Conservation (phyloP, 331 rosid species). For the Erythrophleum ivorense region DNA sequence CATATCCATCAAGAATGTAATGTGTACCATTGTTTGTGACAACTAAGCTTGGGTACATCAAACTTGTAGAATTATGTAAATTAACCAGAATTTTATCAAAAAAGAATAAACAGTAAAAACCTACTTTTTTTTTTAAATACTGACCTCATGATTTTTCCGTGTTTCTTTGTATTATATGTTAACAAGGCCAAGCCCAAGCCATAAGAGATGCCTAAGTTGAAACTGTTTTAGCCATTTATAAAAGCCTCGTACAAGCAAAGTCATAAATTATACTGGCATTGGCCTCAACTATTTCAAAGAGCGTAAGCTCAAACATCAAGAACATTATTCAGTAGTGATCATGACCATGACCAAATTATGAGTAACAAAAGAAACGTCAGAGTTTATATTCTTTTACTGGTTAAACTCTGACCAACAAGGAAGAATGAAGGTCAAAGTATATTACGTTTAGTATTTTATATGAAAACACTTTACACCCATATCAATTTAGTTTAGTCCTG, state of each 20-base stretch:
- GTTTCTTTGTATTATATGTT: neutral
- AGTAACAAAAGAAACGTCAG: neutral
- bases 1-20: slow-evolving; percentile 21
- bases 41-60: neutral
- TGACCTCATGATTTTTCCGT: neutral
- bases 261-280: slow-evolving; percentile 7
- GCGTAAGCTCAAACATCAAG: neutral
- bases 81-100: slow-evolving; percentile 1
- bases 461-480: slow-evolving; percentile 10
- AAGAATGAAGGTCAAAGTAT: slow-evolving; percentile 3
- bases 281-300: neutral
- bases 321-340: slow-evolving; percentile 2
- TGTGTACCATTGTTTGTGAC: slow-evolving; percentile 12
- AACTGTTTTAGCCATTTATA: slow-evolving; percentile 19
- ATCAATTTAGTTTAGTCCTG: neutral
- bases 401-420: neutral
- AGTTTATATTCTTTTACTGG: neutral
- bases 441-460: neutral
- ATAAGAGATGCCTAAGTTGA: slow-evolving; percentile 1
- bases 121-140: slow-evolving; percentile 15
- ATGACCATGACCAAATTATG: slow-evolving; percentile 2
- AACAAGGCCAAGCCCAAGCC: slow-evolving; percentile 17
- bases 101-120: neutral
- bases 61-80: slow-evolving; percentile 13
- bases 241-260: slow-evolving; percentile 19